Evolutionary conservation across 2,329 filamentous ascomycete species (phyloP).

Genomic region (Gnomoniopsis smithogilvyi): DNA sequence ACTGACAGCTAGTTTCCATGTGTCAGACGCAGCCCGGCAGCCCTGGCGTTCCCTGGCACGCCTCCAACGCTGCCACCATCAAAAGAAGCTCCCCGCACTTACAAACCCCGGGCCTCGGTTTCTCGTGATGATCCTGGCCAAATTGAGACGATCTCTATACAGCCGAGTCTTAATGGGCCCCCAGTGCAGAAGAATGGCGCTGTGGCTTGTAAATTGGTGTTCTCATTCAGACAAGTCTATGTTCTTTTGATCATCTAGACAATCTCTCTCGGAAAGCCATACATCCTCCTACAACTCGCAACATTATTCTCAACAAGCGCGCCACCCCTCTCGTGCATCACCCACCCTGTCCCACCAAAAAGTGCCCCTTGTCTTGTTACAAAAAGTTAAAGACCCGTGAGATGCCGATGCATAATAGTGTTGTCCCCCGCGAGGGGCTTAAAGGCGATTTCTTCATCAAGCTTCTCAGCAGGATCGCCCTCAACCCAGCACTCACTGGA

Average conservation of each 20-base stretch:
- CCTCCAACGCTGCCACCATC: background rate
- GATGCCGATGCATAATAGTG: conserved; percentile 48
- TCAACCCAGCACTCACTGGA: conserved; percentile 64
- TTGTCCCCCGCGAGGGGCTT: conserved; percentile 56
- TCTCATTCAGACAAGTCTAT: too few species aligned
- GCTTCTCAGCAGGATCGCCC: conserved; percentile 55
- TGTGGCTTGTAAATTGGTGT: too few species aligned
- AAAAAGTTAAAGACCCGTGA: conserved; percentile 1
- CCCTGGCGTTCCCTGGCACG: background rate
- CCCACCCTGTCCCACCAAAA: background rate
- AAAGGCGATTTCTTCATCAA: conserved; percentile 57
- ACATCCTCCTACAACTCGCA: too few species aligned
- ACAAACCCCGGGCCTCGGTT: background rate
- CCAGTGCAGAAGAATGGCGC: too few species aligned
- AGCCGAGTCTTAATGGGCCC: background rate
- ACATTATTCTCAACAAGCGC: background rate
- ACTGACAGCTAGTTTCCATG: background rate
- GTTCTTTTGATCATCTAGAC: too few species aligned
- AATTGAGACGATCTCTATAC: background rate
- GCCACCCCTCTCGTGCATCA: background rate
- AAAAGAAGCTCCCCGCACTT: background rate
- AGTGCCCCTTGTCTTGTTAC: conserved; percentile 7
- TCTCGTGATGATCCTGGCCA: background rate
- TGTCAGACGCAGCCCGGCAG: background rate
- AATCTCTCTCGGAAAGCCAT: too few species aligned